phyloP scores from a whole-genome alignment of 2,329 filamentous ascomycete genomes.

The Sarocladiaceae sp. region DNA sequence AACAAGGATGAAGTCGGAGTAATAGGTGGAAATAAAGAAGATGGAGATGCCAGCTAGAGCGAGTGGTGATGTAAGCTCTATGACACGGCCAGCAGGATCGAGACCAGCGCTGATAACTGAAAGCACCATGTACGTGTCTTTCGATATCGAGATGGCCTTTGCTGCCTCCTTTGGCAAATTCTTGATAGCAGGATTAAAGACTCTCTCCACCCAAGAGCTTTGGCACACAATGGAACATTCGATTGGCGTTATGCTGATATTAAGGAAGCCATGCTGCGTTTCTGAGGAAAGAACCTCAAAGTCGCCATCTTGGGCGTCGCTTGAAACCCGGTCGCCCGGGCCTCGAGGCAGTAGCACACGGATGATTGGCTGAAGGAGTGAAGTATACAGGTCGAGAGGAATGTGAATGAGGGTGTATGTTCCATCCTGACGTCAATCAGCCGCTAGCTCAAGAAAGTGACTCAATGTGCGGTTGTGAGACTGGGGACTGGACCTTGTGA shows the following conservation, averaged over 20 bases:
- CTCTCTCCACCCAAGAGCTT: conserved; percentile 60
- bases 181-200: conserved; percentile 68
- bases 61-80: conserved; percentile 85
- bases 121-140: conserved; percentile 80
- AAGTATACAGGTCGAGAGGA: conserved; percentile 68
- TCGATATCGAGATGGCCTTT: conserved; percentile 63
- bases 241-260: conserved; percentile 85
- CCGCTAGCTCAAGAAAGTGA: no score
- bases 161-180: conserved; percentile 49
- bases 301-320: neutral
- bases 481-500: neutral
- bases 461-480: no score
- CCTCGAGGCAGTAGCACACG: conserved; percentile 67
- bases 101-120: conserved; percentile 85
- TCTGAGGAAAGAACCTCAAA: conserved; percentile 43
- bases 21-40: conserved; percentile 98
- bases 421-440: no score
- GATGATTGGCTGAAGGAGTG: conserved; percentile 81
- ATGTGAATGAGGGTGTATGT: conserved; percentile 87
- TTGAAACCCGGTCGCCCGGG: conserved; percentile 18
- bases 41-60: conserved; percentile 91
- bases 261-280: conserved; percentile 78
- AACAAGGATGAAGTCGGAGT: conserved; percentile 93
- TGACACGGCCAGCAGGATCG: conserved; percentile 83
- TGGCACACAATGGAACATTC: conserved; percentile 93